phyloP scores from a whole-genome alignment of 1,139 yeast species.

The Pichia sp. region DNA sequence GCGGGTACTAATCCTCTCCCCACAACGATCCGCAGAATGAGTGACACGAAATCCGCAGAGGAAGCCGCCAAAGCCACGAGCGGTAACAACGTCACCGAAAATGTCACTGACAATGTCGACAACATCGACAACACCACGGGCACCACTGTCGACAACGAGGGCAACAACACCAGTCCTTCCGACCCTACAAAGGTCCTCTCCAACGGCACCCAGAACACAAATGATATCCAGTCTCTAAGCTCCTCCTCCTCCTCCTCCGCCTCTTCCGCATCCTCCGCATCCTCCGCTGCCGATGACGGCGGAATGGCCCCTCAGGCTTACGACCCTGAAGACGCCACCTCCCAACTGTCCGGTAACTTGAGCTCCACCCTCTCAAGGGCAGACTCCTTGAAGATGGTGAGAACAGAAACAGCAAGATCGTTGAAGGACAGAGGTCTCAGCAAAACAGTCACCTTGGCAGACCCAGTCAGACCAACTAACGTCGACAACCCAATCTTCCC shows the following conservation, averaged over 20 bases:
- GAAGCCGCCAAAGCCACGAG: neutral
- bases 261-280: conserved; percentile 30
- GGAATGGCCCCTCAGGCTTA: conserved; percentile 28
- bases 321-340: conserved; percentile 43
- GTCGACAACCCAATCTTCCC: conserved; percentile 72
- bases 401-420: conserved; percentile 69
- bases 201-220: neutral
- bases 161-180: neutral
- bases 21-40: neutral
- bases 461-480: conserved; percentile 55
- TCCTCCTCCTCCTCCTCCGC: conserved; percentile 34
- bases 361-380: conserved; percentile 32
- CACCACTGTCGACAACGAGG: neutral
- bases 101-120: too few species aligned
- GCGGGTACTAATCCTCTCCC: neutral
- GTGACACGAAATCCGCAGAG: neutral
- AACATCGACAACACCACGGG: neutral
- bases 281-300: conserved; percentile 8
- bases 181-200: neutral
- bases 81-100: neutral
- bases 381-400: conserved; percentile 37
- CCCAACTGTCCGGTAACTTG: conserved; percentile 35
- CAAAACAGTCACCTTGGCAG: conserved; percentile 49
- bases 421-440: conserved; percentile 59
- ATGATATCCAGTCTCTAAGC: conserved; percentile 2